Conservation (phyloP, 148 eudicot species). For the Dysphania ambrosioides region DNA sequence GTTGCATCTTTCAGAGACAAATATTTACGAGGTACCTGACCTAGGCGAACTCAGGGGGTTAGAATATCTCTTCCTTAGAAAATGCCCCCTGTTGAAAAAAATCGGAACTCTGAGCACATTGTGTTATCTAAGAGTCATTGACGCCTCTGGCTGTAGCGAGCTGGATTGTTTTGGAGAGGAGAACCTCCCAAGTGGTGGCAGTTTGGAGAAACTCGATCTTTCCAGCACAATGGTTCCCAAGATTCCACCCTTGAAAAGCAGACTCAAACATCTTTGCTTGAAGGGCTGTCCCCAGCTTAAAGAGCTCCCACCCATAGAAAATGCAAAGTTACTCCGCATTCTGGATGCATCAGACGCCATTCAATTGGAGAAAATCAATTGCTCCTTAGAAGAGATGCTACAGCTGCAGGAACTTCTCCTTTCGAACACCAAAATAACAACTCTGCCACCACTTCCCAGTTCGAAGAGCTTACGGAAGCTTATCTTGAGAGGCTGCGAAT, state of each 20-base stretch:
- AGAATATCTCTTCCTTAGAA: neutral
- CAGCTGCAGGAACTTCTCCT: neutral
- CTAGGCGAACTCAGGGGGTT: neutral
- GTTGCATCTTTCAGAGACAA: slow-evolving; percentile 2
- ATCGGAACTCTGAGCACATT: neutral
- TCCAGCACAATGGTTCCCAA: neutral
- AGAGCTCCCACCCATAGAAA: neutral
- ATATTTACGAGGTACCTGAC: neutral
- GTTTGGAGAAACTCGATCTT: slow-evolving; percentile 12
- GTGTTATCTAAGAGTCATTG: neutral
- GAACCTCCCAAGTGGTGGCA: neutral
- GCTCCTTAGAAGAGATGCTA: neutral
- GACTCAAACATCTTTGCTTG: neutral
- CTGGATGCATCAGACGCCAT: slow-evolving; percentile 4
- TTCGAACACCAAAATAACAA: neutral
- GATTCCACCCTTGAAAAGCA: neutral
- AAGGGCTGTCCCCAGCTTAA: neutral
- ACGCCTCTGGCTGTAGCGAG: neutral
- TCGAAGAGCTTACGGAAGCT: neutral
- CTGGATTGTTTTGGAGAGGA: neutral
- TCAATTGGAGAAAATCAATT: neutral
- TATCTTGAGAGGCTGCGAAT: neutral
- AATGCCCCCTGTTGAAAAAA: neutral
- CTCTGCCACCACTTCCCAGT: neutral
- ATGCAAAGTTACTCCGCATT: neutral